Percentiles rank a stretch among this genome's conserved stretches.
These are phyloP conservation scores for Echinosophora koreensis DNA, from an alignment of 306 rosid genomes.

Conservation along the genomic window DNA sequence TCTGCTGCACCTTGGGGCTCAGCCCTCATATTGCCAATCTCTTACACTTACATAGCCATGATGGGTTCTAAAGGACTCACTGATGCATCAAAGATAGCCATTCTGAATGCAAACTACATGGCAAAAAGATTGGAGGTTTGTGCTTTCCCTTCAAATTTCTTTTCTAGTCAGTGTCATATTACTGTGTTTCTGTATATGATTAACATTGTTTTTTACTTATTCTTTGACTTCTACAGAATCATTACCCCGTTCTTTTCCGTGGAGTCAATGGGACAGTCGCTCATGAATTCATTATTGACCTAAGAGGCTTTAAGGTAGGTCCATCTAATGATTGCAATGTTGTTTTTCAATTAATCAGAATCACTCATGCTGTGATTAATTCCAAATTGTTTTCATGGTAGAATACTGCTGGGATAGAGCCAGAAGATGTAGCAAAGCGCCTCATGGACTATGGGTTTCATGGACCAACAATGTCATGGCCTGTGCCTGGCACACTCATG, in stretches of 20 bases:
- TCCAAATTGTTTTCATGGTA: conserved; percentile 49
- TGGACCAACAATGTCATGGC: conserved; percentile 99
- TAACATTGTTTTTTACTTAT: conserved; percentile 17
- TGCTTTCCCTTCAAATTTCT: background rate
- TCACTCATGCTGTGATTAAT: conserved; percentile 39
- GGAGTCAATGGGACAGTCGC: conserved; percentile 99
- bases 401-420: conserved; percentile 92
- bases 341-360: background rate
- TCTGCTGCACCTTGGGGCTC: conserved; percentile 99
- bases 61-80: conserved; percentile 99
- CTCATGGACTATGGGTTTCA: conserved; percentile 98
- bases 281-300: conserved; percentile 93
- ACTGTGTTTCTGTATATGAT: conserved; percentile 36
- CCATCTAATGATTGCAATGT: conserved; percentile 28
- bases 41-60: conserved; percentile 97
- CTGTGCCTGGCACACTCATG: conserved; percentile 99
- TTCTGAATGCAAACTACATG: conserved; percentile 98
- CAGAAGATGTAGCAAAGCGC: conserved; percentile 98
- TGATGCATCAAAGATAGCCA: conserved; percentile 93
- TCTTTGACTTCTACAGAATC: conserved; percentile 57
- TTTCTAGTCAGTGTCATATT: conserved; percentile 21
- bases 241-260: conserved; percentile 94
- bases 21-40: conserved; percentile 97
- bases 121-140: conserved; percentile 94
- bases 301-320: conserved; percentile 95